These are phyloP conservation scores for Alternaria ethzedia DNA, from an alignment of 2,329 filamentous ascomycete genomes.

Conservation along the genomic window DNA sequence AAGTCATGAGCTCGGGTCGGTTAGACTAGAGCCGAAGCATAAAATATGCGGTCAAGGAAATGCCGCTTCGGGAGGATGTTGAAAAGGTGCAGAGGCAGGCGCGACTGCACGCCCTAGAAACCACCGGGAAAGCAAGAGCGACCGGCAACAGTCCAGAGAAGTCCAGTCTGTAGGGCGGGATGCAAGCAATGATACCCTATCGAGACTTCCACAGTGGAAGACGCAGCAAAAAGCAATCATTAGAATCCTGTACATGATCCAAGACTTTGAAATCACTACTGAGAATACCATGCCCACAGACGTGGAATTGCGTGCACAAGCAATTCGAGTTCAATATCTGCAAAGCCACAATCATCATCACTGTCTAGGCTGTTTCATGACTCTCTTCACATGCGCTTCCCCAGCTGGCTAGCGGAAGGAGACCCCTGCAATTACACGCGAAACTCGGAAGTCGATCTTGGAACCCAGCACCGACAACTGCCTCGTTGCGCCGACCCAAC, in stretches of 20 bases:
- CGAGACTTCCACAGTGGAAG: background rate
- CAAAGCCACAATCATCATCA: background rate
- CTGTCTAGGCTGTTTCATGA: background rate
- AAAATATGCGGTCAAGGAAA: background rate
- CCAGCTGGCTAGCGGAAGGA: constrained; percentile 6
- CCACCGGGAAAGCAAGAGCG: background rate
- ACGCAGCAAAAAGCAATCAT: constrained; percentile 6
- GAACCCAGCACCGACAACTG: constrained; percentile 4
- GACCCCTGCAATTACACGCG: constrained; percentile 17
- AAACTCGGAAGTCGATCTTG: constrained; percentile 6
- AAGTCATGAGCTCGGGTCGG: constrained; percentile 50
- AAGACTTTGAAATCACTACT: too few species aligned
- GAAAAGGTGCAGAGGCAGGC: background rate
- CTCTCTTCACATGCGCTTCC: constrained; percentile 4
- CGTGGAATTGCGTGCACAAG: background rate
- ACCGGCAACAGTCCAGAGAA: background rate
- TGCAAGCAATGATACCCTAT: constrained; percentile 11
- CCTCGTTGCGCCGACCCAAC: constrained; percentile 5
- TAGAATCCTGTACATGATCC: background rate
- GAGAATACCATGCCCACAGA: background rate
- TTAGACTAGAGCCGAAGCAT: background rate
- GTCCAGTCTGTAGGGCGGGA: background rate
- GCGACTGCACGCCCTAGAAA: background rate
- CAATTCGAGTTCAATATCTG: background rate
- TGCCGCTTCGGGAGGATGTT: constrained; percentile 2